Base-by-base conservation (phyloP, 2,329 filamentous ascomycete genomes). In the Neonectria sp. region DNA sequence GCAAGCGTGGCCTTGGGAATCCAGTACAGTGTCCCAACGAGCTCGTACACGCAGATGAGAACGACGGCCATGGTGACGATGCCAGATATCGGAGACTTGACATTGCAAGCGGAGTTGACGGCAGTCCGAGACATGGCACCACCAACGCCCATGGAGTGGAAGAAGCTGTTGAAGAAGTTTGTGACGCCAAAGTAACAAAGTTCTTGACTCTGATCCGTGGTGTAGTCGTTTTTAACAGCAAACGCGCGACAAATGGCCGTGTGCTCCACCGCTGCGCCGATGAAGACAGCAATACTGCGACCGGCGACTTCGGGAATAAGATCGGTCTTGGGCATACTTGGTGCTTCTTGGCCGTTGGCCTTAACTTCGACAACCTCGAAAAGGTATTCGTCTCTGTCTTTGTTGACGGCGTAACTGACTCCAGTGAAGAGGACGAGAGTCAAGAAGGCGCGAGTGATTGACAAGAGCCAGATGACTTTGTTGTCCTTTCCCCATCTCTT, bases 101-200 rank as follows among this genome's bases (percentile, higher is more conserved):
- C 90, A 37, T 87, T 86, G 56, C 88, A 90, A 33, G 89, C 85
- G 0, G 89, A 91, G 81, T 92, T 92, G 74, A 92, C 89, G 9
- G 90, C 89, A 1, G 90, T 92, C 11, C 90, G 84, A 0, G 89
- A 91, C 87, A 92, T 91, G 69, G 89, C 90, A 27, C 89, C 90
- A 13, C 89, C 89, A 13, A 91, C 84, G 0, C 89, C 84, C 88
- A 92, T 90, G 11, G 86, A 83, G 25, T 88, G 87, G 77, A 92
- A 91, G 79, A 91, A 89, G 53, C 86, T 87, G 79, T 91, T 91
- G 79, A 90, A 84, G 65, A 91, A 85, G 77, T 92, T 91, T 46
- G 86, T 85, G 17, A 88, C 78, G 11, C 90, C 90, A 3, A 91
- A 86, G 71, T 90, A 92, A 63, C 88, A 88, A 2, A 92, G 85